Evolutionary conservation across 805 yeast species (phyloP).

Genomic region (Saturnispora silvae): DNA sequence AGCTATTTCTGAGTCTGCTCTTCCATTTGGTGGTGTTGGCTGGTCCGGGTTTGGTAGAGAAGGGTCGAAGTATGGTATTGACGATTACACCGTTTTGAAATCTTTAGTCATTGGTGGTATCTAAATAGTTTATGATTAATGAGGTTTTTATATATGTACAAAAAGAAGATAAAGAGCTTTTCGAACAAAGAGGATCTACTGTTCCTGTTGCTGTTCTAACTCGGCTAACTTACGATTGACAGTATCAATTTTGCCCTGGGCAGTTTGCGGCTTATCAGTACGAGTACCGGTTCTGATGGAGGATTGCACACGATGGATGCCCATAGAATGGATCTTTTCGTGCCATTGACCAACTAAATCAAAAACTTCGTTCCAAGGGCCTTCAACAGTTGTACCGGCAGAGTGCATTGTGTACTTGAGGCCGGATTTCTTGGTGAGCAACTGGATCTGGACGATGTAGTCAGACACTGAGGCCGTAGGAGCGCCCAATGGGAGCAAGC

Average conservation of each 20-base stretch:
- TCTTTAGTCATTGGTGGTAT: conserved; percentile 44
- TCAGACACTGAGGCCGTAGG: conserved; percentile 68
- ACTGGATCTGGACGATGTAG: conserved; percentile 64
- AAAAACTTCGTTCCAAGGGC: conserved; percentile 89
- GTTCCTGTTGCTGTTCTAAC: conserved; percentile 1
- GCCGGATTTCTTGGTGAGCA: conserved; percentile 48
- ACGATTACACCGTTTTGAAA: conserved; percentile 60
- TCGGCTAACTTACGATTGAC: conserved; percentile 43
- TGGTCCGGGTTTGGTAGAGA: conserved; percentile 91
- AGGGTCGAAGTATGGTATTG: conserved; percentile 67
- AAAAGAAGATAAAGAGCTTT: no score
- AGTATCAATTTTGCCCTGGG: conserved; percentile 59
- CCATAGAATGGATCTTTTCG: conserved; percentile 57
- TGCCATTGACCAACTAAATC: conserved; percentile 70
- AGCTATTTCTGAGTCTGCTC: conserved; percentile 74
- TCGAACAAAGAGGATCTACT: no score
- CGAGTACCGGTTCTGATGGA: conserved; percentile 85
- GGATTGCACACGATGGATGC: conserved; percentile 70
- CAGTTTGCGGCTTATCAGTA: conserved; percentile 61
- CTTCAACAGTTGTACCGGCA: conserved; percentile 82
- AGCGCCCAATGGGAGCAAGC: conserved; percentile 81
- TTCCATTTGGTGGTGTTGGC: conserved; percentile 91
- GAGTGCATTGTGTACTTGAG: conserved; percentile 68
- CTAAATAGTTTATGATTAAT: conserved; percentile 4
- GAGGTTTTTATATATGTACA: not conserved